These are phyloP conservation scores for Coemansia nantahalensis DNA, from an alignment of 192 early-diverging fungal species.

Conservation along the genomic window DNA sequence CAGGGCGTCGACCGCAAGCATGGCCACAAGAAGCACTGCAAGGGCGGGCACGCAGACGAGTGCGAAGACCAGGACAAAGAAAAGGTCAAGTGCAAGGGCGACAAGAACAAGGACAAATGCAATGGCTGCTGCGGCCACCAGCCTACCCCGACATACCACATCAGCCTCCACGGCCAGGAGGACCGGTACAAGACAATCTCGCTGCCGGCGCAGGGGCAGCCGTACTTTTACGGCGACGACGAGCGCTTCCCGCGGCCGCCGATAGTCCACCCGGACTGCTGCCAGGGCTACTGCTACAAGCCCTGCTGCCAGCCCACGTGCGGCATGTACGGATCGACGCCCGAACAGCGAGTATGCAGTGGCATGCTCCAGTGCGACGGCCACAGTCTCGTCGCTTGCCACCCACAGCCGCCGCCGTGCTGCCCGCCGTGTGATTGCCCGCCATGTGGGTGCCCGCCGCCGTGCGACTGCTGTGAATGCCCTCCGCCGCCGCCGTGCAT, in stretches of 20 bases:
- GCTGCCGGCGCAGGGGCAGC: conserved; percentile 36
- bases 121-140: conserved; percentile 13
- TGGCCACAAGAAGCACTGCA: not conserved
- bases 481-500: conserved; percentile 13
- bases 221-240: conserved; percentile 28
- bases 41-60: no score
- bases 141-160: conserved; percentile 41
- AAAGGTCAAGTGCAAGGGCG: not conserved
- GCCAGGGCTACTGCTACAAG: conserved; percentile 31
- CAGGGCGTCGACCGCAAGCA: conserved; percentile 4
- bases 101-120: conserved; percentile 3
- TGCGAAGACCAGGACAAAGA: no score
- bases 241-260: conserved; percentile 12
- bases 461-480: conserved; percentile 10
- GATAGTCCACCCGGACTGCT: conserved; percentile 13
- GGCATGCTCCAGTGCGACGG: conserved; percentile 5
- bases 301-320: conserved; percentile 31
- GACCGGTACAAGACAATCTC: conserved; percentile 39
- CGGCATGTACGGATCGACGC: conserved; percentile 13
- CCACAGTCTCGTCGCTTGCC: conserved; percentile 28
- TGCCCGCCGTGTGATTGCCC: conserved; percentile 8
- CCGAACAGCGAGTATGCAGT: conserved; percentile 21
- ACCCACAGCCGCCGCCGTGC: conserved; percentile 21
- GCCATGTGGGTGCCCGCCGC: not conserved
- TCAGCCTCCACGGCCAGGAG: conserved; percentile 21